Conservation (phyloP, 306 rosid genomes). For the Dalbergia cochinchinensis region DNA sequence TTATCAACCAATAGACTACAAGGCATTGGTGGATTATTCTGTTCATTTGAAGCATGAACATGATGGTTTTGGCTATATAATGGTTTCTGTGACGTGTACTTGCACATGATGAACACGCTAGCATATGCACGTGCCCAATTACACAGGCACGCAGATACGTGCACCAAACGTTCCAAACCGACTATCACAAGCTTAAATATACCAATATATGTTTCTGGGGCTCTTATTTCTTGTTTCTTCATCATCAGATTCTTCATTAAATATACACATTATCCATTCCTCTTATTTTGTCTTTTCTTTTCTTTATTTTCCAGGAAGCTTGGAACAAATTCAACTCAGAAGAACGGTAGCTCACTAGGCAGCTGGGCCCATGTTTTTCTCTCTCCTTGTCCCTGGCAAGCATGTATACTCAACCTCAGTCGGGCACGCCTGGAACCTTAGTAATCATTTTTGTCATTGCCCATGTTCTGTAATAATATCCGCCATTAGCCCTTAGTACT, state of each 20-base stretch:
- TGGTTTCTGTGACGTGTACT: constrained; percentile 1
- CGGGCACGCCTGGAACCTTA: constrained; percentile 1
- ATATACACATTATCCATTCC: neutral
- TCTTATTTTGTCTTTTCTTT: neutral
- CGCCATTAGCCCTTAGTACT: neutral
- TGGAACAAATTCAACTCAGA: constrained; percentile 93
- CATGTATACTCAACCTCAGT: neutral
- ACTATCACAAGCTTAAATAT: neutral
- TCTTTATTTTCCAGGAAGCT: constrained; percentile 66
- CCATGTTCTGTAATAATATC: constrained; percentile 29
- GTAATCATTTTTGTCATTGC: constrained; percentile 38
- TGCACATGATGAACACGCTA: neutral
- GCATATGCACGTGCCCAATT: neutral
- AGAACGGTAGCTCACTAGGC: constrained; percentile 59
- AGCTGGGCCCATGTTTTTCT: neutral
- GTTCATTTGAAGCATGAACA: constrained; percentile 13
- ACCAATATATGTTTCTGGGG: neutral
- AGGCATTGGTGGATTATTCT: neutral
- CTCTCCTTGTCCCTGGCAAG: neutral
- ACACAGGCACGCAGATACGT: neutral
- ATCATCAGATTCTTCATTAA: neutral
- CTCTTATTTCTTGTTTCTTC: neutral
- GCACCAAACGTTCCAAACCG: neutral
- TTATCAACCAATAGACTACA: constrained; percentile 4
- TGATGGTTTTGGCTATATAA: neutral